A percentile compares a stretch with the other conserved stretches of the same genome.
Evolutionary conservation across 345 rosid species (phyloP).

Genomic region (Pugionium cornutum): DNA sequence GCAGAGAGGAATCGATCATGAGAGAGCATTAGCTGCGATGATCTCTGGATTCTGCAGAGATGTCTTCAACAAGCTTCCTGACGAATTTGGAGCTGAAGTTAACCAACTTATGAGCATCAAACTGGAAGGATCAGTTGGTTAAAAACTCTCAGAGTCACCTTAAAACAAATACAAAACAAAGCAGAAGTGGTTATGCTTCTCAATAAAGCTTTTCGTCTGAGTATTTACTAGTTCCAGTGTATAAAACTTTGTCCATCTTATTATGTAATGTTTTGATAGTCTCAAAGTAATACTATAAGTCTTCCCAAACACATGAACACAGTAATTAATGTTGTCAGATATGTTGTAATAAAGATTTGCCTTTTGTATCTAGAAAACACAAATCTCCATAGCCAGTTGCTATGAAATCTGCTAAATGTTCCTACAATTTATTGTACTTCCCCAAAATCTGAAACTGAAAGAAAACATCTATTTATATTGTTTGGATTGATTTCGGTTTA

Average conservation of each 20-base stretch:
- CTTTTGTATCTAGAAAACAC: no score
- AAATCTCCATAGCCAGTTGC: no score
- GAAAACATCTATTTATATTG: no score
- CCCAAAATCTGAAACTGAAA: no score
- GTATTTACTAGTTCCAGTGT: slow-evolving; percentile 15
- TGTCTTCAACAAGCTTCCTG: slow-evolving; percentile 89
- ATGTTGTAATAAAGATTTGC: no score
- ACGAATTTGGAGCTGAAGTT: slow-evolving; percentile 91
- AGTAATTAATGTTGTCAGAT: no score
- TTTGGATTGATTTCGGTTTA: no score
- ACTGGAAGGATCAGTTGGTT: slow-evolving; percentile 95
- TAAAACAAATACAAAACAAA: not conserved
- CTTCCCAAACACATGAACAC: no score
- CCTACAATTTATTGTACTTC: no score
- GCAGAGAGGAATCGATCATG: slow-evolving; percentile 90
- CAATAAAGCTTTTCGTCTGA: slow-evolving; percentile 12
- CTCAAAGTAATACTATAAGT: not conserved
- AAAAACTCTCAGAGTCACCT: slow-evolving; percentile 29
- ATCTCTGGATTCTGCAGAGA: slow-evolving; percentile 89
- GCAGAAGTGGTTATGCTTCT: not conserved
- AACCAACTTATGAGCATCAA: slow-evolving; percentile 90
- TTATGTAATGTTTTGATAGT: slow-evolving; percentile 13
- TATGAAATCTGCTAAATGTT: no score
- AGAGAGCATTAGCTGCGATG: slow-evolving; percentile 98
- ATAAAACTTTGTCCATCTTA: not conserved